Base-by-base conservation (phyloP, 345 rosid species). In the Lepidium sativum region DNA sequence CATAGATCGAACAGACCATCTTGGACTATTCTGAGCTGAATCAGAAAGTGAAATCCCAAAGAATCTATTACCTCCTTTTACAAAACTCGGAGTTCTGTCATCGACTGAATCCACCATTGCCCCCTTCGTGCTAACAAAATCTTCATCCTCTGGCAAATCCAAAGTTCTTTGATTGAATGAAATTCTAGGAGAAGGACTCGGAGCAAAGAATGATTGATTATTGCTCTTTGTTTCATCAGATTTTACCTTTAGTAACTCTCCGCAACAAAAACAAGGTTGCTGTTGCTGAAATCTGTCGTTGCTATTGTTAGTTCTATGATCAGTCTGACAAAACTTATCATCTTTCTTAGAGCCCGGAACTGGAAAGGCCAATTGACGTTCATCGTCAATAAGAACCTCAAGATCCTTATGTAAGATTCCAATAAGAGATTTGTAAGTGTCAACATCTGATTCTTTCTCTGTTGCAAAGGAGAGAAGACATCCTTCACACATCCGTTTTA, bases 381-480 rank as follows among this genome's bases (percentile, higher is more conserved):
- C 91, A 27, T 88, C 89, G 10, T 86, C 89, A 11, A 87, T 82
- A 18, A 88, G 79, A 68, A 84, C 69, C 49, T 86, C 96, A 50
- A 91, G 77, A 75, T 95, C 94, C 67, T 88, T 88, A 17, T 85
- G 96, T 34, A 88, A 70, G 60, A 86, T 83, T 70, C 96, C 96
- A 9, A 84, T 80, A 9, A 85, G 95, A 41, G 96, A 85, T 47
- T 91, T 95, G 69, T 86, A 91, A 9, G 89, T 82, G 48, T 87
- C 88, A n/a, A 86, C 80, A 31, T 83, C 97, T 0, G 96, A 80
- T 75, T 87, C 89, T 75, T 78, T 95, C 70, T 80, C 82, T 0
- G 98, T 82, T 0, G 99, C 96, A n/a, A 91, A 95, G 0, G 98
- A 95, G 39, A 91, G 96, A 60, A 95, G 96, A 63, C 99, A 95